Conservation (phyloP, 1,284 basidiomycete species). For the Cryptococcus sp. region DNA sequence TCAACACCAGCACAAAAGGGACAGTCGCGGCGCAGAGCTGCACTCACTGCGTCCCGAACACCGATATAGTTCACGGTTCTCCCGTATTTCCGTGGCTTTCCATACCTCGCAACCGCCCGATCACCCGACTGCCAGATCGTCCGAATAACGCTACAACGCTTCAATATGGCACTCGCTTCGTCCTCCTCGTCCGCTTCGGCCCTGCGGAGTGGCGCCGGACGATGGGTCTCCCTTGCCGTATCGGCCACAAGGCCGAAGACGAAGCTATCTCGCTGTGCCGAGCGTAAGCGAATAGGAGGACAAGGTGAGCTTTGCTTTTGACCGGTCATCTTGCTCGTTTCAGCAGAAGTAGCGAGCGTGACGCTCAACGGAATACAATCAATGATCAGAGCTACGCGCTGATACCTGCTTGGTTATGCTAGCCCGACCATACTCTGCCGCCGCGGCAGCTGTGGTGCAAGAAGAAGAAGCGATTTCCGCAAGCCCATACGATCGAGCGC, state of each 20-base stretch:
- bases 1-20: no score
- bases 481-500: neutral
- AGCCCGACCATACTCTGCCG: slow-evolving; percentile 13
- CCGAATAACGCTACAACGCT: neutral
- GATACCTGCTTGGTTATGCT: neutral
- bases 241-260: neutral
- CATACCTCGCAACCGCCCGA: no score
- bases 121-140: no score
- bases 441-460: slow-evolving; percentile 1
- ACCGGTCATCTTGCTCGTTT: neutral
- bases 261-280: neutral
- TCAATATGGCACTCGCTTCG: slow-evolving; percentile 18
- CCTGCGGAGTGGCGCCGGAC: neutral
- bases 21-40: no score
- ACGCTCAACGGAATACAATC: neutral
- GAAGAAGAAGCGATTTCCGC: neutral
- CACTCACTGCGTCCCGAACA: no score
- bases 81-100: no score
- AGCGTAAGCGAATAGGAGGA: neutral
- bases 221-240: neutral
- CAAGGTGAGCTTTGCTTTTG: neutral
- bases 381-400: neutral
- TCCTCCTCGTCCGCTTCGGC: slow-evolving; percentile 12
- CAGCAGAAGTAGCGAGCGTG: neutral
- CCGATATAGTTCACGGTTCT: no score